phyloP scores from a whole-genome alignment of 1,284 basidiomycete genomes.

The Leccinum huronense region DNA sequence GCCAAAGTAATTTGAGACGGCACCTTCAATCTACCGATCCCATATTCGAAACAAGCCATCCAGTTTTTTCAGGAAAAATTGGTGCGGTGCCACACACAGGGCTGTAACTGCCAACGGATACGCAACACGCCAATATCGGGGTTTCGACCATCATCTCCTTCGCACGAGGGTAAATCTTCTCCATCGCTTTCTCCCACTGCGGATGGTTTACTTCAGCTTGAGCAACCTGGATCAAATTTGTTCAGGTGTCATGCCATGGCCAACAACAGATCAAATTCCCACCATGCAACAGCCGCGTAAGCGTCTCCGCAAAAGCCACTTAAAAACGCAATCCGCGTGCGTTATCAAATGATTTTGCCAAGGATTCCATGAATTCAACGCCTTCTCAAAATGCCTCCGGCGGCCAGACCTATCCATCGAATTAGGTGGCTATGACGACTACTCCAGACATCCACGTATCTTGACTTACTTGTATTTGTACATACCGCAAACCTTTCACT shows the following conservation, averaged over 20 bases:
- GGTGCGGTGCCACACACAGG: constrained; percentile 85
- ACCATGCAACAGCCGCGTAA: constrained; percentile 81
- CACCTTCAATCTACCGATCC: constrained; percentile 80
- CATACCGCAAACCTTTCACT: constrained; percentile 73
- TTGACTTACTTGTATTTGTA: constrained; percentile 72
- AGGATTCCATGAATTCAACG: constrained; percentile 84
- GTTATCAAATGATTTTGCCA: constrained; percentile 82
- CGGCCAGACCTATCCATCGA: constrained; percentile 74
- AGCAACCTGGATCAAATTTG: constrained; percentile 59
- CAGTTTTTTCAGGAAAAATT: constrained; percentile 83
- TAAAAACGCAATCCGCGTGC: constrained; percentile 86
- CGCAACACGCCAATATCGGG: constrained; percentile 87
- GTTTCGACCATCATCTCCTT: constrained; percentile 84
- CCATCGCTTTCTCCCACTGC: constrained; percentile 89
- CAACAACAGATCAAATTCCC: constrained; percentile 12
- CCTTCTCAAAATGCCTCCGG: constrained; percentile 93
- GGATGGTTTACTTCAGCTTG: constrained; percentile 97
- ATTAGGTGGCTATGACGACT: background rate
- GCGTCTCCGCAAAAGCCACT: constrained; percentile 81
- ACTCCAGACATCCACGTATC: constrained; percentile 5
- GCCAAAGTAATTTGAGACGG: background rate
- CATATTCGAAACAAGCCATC: constrained; percentile 68
- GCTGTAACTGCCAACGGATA: constrained; percentile 85
- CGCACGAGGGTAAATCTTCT: constrained; percentile 82
- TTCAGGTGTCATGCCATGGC: constrained; percentile 3